Evolutionary conservation across 1,284 basidiomycete species (phyloP).

Genomic region (Pseudozyma thailandica): DNA sequence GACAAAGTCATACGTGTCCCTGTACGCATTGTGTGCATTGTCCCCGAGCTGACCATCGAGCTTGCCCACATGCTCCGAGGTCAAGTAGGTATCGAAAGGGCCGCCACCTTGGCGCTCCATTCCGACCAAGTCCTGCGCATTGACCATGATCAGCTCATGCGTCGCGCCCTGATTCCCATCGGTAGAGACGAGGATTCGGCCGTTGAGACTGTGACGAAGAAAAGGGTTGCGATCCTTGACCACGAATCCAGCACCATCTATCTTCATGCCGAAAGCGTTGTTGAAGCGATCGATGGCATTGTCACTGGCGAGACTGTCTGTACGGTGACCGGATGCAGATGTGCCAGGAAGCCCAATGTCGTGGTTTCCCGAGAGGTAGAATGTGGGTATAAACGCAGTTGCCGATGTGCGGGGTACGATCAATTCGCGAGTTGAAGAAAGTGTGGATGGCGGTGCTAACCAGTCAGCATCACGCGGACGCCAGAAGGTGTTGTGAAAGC

Average conservation of each 20-base stretch:
- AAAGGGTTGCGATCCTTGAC: constrained; percentile 26
- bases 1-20: constrained; percentile 47
- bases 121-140: constrained; percentile 56
- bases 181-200: constrained; percentile 44
- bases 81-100: constrained; percentile 26
- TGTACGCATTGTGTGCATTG: constrained; percentile 37
- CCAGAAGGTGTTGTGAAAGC: constrained; percentile 39
- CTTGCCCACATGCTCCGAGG: constrained; percentile 30
- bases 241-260: constrained; percentile 33
- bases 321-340: constrained; percentile 5
- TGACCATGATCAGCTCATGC: constrained; percentile 56
- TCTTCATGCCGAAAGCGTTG: constrained; percentile 23
- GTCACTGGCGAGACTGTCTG: constrained; percentile 27
- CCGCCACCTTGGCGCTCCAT: constrained; percentile 50
- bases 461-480: constrained; percentile 35
- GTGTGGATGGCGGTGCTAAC: constrained; percentile 17
- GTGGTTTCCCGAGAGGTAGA: constrained; percentile 57
- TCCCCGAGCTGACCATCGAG: constrained; percentile 34
- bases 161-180: constrained; percentile 28
- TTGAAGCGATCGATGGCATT: constrained; percentile 31
- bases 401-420: constrained; percentile 26
- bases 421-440: constrained; percentile 24
- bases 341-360: constrained; percentile 53
- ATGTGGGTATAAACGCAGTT: constrained; percentile 29
- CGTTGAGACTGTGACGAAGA: constrained; percentile 36